phyloP scores from a whole-genome alignment of 768 basidiomycete species.

The Hygrocybe punicea region DNA sequence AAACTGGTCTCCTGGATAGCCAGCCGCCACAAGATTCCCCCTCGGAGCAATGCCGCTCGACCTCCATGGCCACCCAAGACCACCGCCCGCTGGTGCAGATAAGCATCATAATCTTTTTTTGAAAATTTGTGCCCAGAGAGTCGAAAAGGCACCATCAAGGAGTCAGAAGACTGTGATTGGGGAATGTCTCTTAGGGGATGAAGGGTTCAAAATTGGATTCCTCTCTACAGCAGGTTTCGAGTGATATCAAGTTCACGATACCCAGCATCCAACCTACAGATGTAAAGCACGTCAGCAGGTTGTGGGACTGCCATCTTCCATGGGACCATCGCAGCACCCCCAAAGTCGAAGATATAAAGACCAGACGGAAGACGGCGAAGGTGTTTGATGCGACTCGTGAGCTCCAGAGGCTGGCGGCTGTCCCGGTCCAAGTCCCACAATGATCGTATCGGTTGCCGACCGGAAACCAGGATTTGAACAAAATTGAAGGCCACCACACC shows the following conservation, averaged over 20 bases:
- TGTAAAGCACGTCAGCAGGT: too few relatives aligned
- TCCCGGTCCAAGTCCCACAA: neutral
- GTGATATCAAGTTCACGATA: neutral
- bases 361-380: neutral
- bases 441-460: neutral
- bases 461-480: too few relatives aligned
- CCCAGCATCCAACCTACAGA: neutral
- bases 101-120: too few relatives aligned
- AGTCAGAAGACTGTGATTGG: neutral
- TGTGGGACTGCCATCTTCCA: neutral
- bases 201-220: neutral
- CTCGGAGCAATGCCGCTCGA: too few relatives aligned
- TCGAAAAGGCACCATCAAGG: too few relatives aligned
- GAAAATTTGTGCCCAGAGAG: too few relatives aligned
- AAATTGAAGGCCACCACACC: neutral
- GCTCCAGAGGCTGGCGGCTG: neutral
- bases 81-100: too few relatives aligned
- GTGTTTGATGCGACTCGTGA: neutral
- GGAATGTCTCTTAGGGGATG: neutral
- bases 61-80: too few relatives aligned
- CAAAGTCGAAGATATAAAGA: neutral
- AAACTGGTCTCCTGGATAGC: too few relatives aligned
- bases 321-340: neutral
- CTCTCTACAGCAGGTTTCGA: neutral
- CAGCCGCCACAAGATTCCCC: too few relatives aligned